Base-by-base conservation (phyloP, 1,139 yeast genomes). In the Nakaseomyces uthaithaninus region DNA sequence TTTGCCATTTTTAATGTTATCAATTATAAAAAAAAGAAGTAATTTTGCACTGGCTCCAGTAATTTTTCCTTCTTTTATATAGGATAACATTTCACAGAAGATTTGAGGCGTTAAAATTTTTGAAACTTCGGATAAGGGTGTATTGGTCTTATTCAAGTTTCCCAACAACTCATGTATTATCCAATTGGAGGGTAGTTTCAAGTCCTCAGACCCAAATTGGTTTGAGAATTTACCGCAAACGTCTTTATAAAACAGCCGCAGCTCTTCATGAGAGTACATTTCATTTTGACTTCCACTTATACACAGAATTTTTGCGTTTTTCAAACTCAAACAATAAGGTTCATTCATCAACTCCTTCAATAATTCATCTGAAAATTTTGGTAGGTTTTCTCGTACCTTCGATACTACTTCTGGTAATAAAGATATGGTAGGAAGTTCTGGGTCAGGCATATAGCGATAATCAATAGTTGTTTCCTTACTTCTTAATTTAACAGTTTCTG, bases 371-470 rank as follows among this genome's bases (percentile, higher is more conserved):
- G 95, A 93, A 2, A 80, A 62, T 19, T 63, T 69, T 0, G 93
- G 91, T 41, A 87, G 57, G 0, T 48, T 43, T 0, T 54, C 42
- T 14, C 52, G 50, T 0, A 86, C 62, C 1, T 62, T 52, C 0
- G 60, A 57, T 0, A 71, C 49, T 2, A 75, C 57, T 4, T 68
- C 68, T 0, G 59, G 47, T 33, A 74, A 66, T 9, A 91, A 59
- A 2, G 43, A 18, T 3, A 89, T 64, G 0, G 65, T 63, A 0
- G 93, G 87, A 18, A 91, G 64, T 57, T 93, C 98, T 1, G 94
- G 84, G 56, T 91, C 98, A 0, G 97, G 96, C 71, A 91, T 81
- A 57, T 87, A 91, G 53, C 97, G 68, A 60, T 91, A 91, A 59
- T 91, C 98, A 5, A 84, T 73, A 0, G 86, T 74, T 38, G 76